Conservation (phyloP, 1,139 yeast species). For the Kodamaea sp. region DNA sequence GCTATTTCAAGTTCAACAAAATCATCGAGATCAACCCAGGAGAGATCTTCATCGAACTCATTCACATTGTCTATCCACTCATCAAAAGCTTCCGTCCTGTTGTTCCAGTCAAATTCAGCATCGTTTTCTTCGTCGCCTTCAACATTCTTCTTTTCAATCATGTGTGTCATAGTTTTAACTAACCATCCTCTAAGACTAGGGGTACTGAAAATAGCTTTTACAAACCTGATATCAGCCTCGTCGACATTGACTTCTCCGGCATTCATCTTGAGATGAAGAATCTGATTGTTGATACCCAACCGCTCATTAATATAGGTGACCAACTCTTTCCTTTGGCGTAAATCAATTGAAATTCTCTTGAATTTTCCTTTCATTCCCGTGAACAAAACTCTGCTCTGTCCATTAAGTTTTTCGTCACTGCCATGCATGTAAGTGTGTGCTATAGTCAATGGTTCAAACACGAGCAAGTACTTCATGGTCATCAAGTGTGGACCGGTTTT, state of each 20-base stretch:
- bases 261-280: conserved; percentile 66
- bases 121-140: conserved; percentile 5
- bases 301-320: conserved; percentile 57
- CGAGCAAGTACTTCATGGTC: conserved; percentile 79
- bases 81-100: conserved; percentile 5
- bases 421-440: conserved; percentile 70
- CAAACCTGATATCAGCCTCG: conserved; percentile 70
- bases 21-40: conserved; percentile 84
- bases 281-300: conserved; percentile 53
- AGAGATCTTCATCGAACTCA: conserved; percentile 46
- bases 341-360: conserved; percentile 65
- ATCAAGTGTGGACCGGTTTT: conserved; percentile 78
- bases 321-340: conserved; percentile 83
- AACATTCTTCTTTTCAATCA: conserved; percentile 26
- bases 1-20: conserved; percentile 69
- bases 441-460: conserved; percentile 70
- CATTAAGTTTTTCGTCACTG: conserved; percentile 44
- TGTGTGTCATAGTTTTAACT: conserved; percentile 28
- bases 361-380: conserved; percentile 82
- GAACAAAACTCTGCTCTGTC: conserved; percentile 53
- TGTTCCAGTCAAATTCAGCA: neutral
- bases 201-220: conserved; percentile 68
- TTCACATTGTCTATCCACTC: conserved; percentile 29
- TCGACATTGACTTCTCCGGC: conserved; percentile 75
- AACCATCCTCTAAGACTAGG: conserved; percentile 49